Conservation (phyloP, 2,329 filamentous ascomycete species). For the Colletotrichum sp. region DNA sequence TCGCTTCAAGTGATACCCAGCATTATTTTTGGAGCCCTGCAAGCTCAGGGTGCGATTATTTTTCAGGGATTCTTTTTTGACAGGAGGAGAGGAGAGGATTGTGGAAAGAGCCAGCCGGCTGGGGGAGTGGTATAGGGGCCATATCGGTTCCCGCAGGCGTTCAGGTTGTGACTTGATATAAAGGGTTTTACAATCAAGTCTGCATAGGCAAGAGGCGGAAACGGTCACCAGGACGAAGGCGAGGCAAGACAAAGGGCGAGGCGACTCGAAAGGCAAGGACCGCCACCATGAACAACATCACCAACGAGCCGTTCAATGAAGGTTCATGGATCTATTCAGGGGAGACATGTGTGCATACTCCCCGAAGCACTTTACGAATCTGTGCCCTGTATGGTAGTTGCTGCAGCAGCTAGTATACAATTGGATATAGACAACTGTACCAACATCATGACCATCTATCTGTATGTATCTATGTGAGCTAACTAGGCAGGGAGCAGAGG, state of each 20-base stretch:
- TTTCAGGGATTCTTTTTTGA: neutral
- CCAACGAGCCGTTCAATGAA: neutral
- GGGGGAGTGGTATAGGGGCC: neutral
- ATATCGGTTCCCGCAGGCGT: conserved; percentile 1
- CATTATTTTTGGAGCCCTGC: conserved; percentile 20
- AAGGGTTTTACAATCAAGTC: neutral
- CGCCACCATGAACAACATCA: neutral
- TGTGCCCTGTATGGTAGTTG: conserved; percentile 4
- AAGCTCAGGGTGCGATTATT: conserved; percentile 14
- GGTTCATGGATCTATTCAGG: neutral
- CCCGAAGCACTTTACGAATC: neutral
- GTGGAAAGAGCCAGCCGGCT: neutral
- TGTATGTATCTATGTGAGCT: neutral
- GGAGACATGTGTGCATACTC: neutral
- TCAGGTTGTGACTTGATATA: neutral
- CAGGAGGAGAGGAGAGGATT: neutral
- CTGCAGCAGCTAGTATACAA: neutral
- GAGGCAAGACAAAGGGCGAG: neutral
- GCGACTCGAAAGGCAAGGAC: neutral
- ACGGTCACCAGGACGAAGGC: neutral
- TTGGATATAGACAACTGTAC: conserved; percentile 5
- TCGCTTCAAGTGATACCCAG: conserved; percentile 22
- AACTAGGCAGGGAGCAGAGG: neutral
- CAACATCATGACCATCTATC: neutral
- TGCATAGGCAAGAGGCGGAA: neutral